Evolutionary conservation across 805 yeast species (phyloP), one percentile per base, ranked within the genome.

Genomic region (Barnettozyma botsteinii): DNA sequence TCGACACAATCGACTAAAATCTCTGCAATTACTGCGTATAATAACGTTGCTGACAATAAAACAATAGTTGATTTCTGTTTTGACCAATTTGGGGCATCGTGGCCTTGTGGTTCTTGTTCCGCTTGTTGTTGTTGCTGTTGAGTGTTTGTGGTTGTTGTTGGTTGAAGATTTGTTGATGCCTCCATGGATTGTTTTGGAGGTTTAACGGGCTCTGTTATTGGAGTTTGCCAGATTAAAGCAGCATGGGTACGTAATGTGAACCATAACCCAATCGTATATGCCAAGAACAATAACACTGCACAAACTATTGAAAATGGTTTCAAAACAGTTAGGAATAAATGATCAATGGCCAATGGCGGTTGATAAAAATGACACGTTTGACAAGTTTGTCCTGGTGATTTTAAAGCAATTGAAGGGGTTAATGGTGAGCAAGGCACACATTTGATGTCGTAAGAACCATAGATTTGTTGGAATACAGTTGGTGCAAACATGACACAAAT

Each of bases 81-180:
- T 7, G 95, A 81, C 98, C 98, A 93, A 58, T 93, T 93, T 33
- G 98, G 98, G 0, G 97, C 94, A 59, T 88, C 97, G 52, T 91
- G 97, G 1, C 95, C 94, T 5, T 83, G 47, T 28, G 50, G 45
- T 33, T 50, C 40, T 18, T 35, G 22, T 20, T 21, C 14, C 13
- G 18, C 30, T 9, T 14, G 22, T 13, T 23, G 15, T n/a, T 10
- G 32, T 9, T 5, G 27, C 21, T 12, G 19, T 13, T 27, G 29
- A 18, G 8, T 13, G 6, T 6, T 27, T 27, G 20, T 7, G 9
- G 23, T 21, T 7, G 11, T 9, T 4, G 20, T 17, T 15, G 19
- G 20, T 15, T n/a, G 20, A 3, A 28, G 8, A 11, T 18, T 11
- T 11, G 26, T 5, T 12, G 40, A 24, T 15, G 29, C 14, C n/a